phyloP scores from a whole-genome alignment of 805 yeast species.

The Pichia insulana region DNA sequence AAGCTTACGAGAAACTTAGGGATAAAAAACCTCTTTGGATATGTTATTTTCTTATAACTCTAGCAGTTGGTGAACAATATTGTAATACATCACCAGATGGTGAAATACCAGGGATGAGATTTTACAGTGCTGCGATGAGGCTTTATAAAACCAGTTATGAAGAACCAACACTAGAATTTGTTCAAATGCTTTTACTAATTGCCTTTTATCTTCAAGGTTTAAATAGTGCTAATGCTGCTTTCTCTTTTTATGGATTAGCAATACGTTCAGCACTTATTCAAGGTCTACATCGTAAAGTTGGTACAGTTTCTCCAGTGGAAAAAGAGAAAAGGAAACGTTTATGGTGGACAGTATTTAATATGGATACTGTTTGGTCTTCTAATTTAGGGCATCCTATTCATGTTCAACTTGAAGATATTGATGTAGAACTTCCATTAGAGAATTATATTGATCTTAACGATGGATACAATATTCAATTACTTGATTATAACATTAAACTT shows the following conservation, averaged over 20 bases:
- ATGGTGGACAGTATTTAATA: conserved; percentile 30
- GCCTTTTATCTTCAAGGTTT: conserved; percentile 29
- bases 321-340: conserved; percentile 26
- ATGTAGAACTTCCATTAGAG: conserved; percentile 19
- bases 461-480: conserved; percentile 21
- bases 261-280: conserved; percentile 22
- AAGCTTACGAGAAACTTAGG: conserved; percentile 13
- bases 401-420: conserved; percentile 23
- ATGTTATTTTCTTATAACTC: conserved; percentile 14
- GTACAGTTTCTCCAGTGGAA: conserved; percentile 12
- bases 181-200: conserved; percentile 24
- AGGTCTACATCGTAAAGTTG: conserved; percentile 24
- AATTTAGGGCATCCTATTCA: conserved; percentile 29
- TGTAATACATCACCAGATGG: conserved; percentile 11
- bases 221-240: conserved; percentile 27
- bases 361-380: conserved; percentile 27
- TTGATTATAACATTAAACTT: conserved; percentile 17
- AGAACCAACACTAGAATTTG: conserved; percentile 21
- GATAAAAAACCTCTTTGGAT: conserved; percentile 14
- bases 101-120: conserved; percentile 22
- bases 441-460: conserved; percentile 19
- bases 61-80: conserved; percentile 16
- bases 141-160: conserved; percentile 18
- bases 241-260: conserved; percentile 26
- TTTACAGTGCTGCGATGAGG: conserved; percentile 23